A percentile compares a stretch with the other conserved stretches of the same genome.
phyloP scores from a whole-genome alignment of 163 green algal species.

The Scenedesmus sp. region DNA sequence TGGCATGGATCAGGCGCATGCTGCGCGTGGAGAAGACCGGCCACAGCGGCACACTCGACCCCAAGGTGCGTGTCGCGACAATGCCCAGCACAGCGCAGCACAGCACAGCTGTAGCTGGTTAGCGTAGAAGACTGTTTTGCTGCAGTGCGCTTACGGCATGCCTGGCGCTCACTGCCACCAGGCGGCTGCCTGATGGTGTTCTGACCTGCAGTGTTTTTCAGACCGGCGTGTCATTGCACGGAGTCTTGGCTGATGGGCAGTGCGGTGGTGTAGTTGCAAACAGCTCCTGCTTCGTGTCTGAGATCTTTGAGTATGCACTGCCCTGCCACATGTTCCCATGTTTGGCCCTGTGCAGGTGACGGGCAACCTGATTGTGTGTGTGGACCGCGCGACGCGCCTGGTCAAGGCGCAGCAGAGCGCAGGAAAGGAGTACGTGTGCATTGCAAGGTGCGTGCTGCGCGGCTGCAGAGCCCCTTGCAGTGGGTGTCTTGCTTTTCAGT shows the following conservation, averaged over 20 bases:
- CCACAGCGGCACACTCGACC: slow-evolving; percentile 97
- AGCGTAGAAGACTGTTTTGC: neutral
- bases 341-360: slow-evolving; percentile 70
- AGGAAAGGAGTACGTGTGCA: slow-evolving; percentile 99
- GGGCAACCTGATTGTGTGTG: slow-evolving; percentile 98
- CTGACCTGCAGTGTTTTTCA: too few species aligned
- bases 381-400: slow-evolving; percentile 96
- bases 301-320: neutral
- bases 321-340: slow-evolving; percentile 34
- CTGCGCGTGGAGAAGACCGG: slow-evolving; percentile 98
- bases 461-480: neutral
- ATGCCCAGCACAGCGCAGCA: too few species aligned
- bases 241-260: too few species aligned
- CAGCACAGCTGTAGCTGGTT: neutral
- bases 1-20: slow-evolving; percentile 98
- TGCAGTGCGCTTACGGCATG: too few species aligned
- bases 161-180: too few species aligned
- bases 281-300: too few species aligned
- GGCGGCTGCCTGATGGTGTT: too few species aligned
- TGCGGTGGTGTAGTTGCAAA: too few species aligned
- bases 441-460: slow-evolving; percentile 67
- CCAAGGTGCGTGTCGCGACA: slow-evolving; percentile 78
- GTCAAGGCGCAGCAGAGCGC: slow-evolving; percentile 99
- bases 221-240: too few species aligned
- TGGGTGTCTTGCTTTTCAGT: too few species aligned